Base-by-base conservation (phyloP, 345 rosid genomes). In the Hibiscus tridactylites region DNA sequence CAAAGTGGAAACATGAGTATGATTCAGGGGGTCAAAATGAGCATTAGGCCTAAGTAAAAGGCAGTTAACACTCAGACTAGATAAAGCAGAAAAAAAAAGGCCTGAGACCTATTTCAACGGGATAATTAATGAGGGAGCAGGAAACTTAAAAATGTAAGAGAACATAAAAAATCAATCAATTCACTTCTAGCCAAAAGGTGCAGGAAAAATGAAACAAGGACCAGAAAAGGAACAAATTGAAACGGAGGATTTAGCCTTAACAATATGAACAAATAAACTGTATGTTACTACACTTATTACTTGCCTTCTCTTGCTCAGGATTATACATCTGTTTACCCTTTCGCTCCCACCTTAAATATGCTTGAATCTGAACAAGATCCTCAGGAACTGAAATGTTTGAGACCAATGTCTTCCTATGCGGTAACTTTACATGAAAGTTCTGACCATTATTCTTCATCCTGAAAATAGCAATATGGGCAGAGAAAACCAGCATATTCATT, bases 281-380 rank as follows among this genome's bases (percentile, higher is more conserved):
- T 15, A 19, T 52, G 1, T 4, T 21, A 17, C 57, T 15, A 16
- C 28, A 73, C 17, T 54, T 35, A 69, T 54, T 15, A 76, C 79
- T 82, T 84, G 79, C 91, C 91, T 84, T 87, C 81, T 89, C 90
- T 76, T 87, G 83, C 79, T 90, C 90, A 37, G 96, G 94, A 50
- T 80, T 77, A 81, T 90, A 96, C 75, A 70, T 87, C 82, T 87
- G 96, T 88, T 90, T 96, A 70, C 99, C 98, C 31, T 86, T 96
- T 83, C 94, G 87, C 84, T 96, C 99, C 99, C 99, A 96, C 80
- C 96, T 87, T 66, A 90, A 46, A 86, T 92, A 92, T 35, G 99
- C 88, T 81, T 96, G 99, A 77, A 87, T 65, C 80, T 91, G 98
- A 73, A 96, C 97, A 81, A 96, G 99, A 46, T 95, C 97, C 78